Base-by-base conservation (phyloP, 176 grass and related monocot species). In the Chrysopogon serrulatus region DNA sequence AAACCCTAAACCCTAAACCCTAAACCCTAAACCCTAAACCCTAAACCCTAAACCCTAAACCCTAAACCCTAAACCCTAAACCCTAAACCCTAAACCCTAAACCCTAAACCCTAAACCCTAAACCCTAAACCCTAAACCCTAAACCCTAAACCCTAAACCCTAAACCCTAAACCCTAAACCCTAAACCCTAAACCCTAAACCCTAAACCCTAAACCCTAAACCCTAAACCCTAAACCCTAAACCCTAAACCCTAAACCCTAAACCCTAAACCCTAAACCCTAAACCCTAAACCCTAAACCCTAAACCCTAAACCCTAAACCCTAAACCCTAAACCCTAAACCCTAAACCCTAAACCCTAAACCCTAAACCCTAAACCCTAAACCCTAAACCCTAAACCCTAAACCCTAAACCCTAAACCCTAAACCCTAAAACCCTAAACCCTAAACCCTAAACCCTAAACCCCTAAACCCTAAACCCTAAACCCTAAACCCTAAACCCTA, bases 201-300 rank as follows among this genome's bases (percentile, higher is more conserved):
- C 66, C 66, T n/a, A 37, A 40, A 69, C 66, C 66, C 21, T 23
- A 69, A 68, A 37, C 34, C 65, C 65, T 68, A 68, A 68, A 68
- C 65, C 65, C 65, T 68, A 68, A 68, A 68, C 54, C 19, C 54
- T 59, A 59, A 68, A 68, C 65, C 33, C 65, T 40, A 68, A 68
- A 36, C 35, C 63, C 65, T 66, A 66, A 66, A 66, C 61, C 61
- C 61, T 33, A 64, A 27, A 36, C 65, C 65, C 65, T 37, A 67
- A 67, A 31, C 65, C 65, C 33, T 37, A 67, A 67, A 10, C 53
- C 53, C 53, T 56, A 56, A 67, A 34, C 65, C 65, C 34, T 37
- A 67, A 67, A 67, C 65, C 65, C 65, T 37, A 67, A 67, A 56
- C 39, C 53, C 53, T 34, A 23, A 67, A 67, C 18, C 65, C 65